phyloP scores from a whole-genome alignment of 2,329 filamentous ascomycete genomes.

The Cadophora luteo-olivacea region DNA sequence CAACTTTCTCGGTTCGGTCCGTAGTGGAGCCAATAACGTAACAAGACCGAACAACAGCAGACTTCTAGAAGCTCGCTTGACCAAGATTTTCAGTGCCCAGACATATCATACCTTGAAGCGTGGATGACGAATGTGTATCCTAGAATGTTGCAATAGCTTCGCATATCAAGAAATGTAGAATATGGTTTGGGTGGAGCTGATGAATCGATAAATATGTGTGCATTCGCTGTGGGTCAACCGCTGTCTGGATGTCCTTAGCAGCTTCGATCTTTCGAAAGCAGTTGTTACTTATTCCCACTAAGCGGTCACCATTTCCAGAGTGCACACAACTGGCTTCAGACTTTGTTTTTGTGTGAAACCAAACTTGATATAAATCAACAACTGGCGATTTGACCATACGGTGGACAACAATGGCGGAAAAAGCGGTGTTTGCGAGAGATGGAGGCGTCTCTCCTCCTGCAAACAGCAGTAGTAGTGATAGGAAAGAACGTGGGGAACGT shows the following conservation, averaged over 20 bases:
- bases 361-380: neutral
- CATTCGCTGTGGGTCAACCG: neutral
- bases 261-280: neutral
- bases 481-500: neutral
- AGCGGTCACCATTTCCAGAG: neutral
- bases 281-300: neutral
- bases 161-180: neutral
- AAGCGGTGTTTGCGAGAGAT: neutral
- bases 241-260: neutral
- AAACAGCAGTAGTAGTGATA: neutral
- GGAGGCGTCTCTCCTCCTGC: neutral
- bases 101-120: conserved; percentile 1
- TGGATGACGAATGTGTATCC: neutral
- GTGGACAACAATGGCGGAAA: neutral
- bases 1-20: neutral
- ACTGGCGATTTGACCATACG: no score
- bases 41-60: conserved; percentile 2
- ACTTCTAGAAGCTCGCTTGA: neutral
- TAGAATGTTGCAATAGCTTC: neutral
- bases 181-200: neutral
- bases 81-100: neutral
- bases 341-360: neutral
- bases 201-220: neutral
- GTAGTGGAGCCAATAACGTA: conserved; percentile 11
- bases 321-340: neutral